Conservation (phyloP, 2,329 filamentous ascomycete genomes). For the Lecanosticta acicola region DNA sequence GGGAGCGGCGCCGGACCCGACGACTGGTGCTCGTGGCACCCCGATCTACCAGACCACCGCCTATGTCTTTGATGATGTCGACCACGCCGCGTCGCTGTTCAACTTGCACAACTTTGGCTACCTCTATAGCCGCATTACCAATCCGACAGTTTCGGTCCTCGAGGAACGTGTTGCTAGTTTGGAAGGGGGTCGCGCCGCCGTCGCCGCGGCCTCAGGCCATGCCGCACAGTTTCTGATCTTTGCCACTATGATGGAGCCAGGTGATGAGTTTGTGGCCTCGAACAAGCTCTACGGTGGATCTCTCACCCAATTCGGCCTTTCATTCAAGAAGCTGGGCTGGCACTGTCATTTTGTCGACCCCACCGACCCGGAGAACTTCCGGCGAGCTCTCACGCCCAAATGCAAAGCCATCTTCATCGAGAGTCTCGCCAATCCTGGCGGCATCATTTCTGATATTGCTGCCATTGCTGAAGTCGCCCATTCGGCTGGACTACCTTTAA, state of each 20-base stretch:
- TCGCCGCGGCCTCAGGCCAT: slow-evolving; percentile 15
- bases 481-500: slow-evolving; percentile 13
- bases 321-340: slow-evolving; percentile 18
- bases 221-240: slow-evolving; percentile 14
- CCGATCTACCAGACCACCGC: slow-evolving; percentile 16
- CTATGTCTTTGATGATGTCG: slow-evolving; percentile 16
- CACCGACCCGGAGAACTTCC: slow-evolving; percentile 15
- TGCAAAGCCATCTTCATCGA: slow-evolving; percentile 16
- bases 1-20: slow-evolving; percentile 12
- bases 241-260: slow-evolving; percentile 14
- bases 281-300: slow-evolving; percentile 16
- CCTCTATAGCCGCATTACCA: slow-evolving; percentile 14
- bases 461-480: slow-evolving; percentile 15
- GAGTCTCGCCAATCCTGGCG: slow-evolving; percentile 14
- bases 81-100: slow-evolving; percentile 15
- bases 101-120: slow-evolving; percentile 16
- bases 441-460: slow-evolving; percentile 11
- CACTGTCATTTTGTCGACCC: slow-evolving; percentile 14
- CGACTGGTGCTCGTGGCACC: slow-evolving; percentile 15
- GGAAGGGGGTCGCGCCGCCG: slow-evolving; percentile 14
- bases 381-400: slow-evolving; percentile 13
- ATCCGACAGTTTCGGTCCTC: slow-evolving; percentile 15
- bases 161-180: slow-evolving; percentile 16
- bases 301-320: slow-evolving; percentile 14
- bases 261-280: slow-evolving; percentile 15